These are phyloP conservation scores for Solanum peruvianum DNA, from an alignment of 257 asterid species.

Conservation along the genomic window DNA sequence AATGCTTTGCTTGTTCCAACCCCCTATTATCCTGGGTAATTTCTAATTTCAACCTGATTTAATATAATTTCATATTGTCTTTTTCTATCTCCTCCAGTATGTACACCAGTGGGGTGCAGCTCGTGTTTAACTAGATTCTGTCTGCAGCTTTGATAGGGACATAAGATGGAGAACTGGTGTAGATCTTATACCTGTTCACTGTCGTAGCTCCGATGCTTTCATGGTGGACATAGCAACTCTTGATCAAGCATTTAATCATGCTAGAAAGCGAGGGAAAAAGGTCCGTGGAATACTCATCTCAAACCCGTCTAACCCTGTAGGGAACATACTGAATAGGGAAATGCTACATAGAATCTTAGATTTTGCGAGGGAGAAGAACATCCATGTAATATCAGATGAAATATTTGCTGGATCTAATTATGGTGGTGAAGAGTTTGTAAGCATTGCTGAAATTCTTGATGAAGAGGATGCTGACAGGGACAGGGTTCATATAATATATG, in stretches of 20 bases:
- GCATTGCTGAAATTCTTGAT: slow-evolving; percentile 84
- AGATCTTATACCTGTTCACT: slow-evolving; percentile 81
- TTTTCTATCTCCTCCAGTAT: neutral
- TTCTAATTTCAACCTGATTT: neutral
- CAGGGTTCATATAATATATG: slow-evolving; percentile 83
- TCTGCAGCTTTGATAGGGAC: slow-evolving; percentile 81
- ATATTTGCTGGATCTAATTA: slow-evolving; percentile 72
- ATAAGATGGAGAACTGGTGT: slow-evolving; percentile 85
- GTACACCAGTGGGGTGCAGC: neutral
- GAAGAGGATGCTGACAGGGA: slow-evolving; percentile 59
- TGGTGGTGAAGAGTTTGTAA: slow-evolving; percentile 71
- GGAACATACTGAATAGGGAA: slow-evolving; percentile 50
- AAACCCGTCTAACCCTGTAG: slow-evolving; percentile 90
- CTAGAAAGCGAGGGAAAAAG: slow-evolving; percentile 85
- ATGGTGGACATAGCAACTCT: slow-evolving; percentile 58
- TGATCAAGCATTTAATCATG: slow-evolving; percentile 82
- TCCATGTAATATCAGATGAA: slow-evolving; percentile 90
- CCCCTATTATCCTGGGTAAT: slow-evolving; percentile 94
- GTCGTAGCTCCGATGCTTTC: slow-evolving; percentile 86
- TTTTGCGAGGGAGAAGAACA: slow-evolving; percentile 82
- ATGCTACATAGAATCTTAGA: slow-evolving; percentile 44
- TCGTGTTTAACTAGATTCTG: neutral
- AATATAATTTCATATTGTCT: neutral
- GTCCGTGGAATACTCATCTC: slow-evolving; percentile 83
- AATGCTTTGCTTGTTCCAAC: slow-evolving; percentile 90